A percentile compares a stretch with the other conserved stretches of the same genome.
These are phyloP conservation scores for Acacia crassicarpa DNA, from an alignment of 306 rosid species.

Conservation along the genomic window DNA sequence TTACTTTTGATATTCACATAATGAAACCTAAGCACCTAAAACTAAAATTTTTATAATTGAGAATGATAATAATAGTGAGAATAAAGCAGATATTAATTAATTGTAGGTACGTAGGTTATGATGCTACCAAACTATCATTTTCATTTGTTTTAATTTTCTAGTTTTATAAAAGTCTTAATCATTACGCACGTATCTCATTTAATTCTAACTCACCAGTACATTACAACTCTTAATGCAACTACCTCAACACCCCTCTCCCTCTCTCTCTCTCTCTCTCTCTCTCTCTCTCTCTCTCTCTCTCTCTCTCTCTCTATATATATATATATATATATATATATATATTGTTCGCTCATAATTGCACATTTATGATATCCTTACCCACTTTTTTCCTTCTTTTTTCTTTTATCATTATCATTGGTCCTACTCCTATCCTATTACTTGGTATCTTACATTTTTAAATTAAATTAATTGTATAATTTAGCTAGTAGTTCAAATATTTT, in stretches of 20 bases:
- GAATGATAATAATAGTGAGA: background rate
- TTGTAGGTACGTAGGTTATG: constrained; percentile 18
- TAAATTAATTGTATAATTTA: background rate
- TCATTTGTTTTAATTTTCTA: background rate
- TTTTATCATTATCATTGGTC: background rate
- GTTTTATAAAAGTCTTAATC: background rate
- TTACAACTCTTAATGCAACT: background rate
- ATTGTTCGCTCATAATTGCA: background rate
- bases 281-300: background rate
- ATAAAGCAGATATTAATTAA: background rate
- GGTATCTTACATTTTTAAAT: background rate
- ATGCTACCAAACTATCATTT: constrained; percentile 32
- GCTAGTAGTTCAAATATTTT: background rate
- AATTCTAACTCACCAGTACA: background rate
- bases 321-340: background rate
- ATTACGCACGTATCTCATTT: background rate
- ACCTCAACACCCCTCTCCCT: background rate
- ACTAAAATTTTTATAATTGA: background rate
- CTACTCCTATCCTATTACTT: no score
- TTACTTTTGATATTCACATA: background rate
- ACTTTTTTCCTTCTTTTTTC: background rate
- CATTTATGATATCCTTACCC: background rate
- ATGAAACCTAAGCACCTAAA: background rate
- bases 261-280: no score
- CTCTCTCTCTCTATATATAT: no score